Base-by-base conservation (phyloP, 2,329 filamentous ascomycete species). In the Talaromyces atroroseus region DNA sequence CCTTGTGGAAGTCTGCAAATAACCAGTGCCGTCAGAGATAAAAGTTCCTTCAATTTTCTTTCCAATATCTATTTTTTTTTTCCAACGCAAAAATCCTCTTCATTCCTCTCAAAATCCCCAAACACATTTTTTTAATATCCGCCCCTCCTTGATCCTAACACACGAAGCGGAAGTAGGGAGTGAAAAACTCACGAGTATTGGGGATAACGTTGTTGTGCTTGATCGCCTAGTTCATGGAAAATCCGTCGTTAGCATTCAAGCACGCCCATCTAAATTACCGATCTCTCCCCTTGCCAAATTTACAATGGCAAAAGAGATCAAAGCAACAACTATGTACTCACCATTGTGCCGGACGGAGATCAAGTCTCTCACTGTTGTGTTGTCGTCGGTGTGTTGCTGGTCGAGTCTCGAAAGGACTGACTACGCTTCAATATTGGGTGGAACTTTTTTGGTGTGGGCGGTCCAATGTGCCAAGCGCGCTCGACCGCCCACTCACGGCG, bases 161-260 rank as follows among this genome's bases (percentile, higher is more conserved):
- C 45, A 44, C 29, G 29, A 20, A 46, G 34, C 20, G 38, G 26
- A 42, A 49, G 14, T 32, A 44, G 34, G 56, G 47, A 49, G 54
- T 59, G 57, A 56, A 16, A 57, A 59, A 76, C 87, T 82, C 82
- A 90, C 88, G 92, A 86, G 95, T 95, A 86, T 92, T 89, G 78
- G 89, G 88, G 80, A 96, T 88, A 84, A 92, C 89, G 84, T 96
- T 91, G 84, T 97, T 97, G 89, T 96, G 91, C 87, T 95, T 95
- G 90, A 97, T 96, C 85, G 92, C 89, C 92, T 87, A 73, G 67
- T 69, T 66, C 45, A 42, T 46, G 21, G 14, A 52, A 29, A 49
- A 12, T 11, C 44, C 23, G 2, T 52, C 40, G 20, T 44, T 44
- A 44, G 40, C 40, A 12, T 44, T 42, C 16, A 42, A 18, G 16